Percentiles rank a stretch among this genome's conserved stretches.
Conservation (phyloP, 768 basidiomycete species). For the Phanerodontia chrysosporium region DNA sequence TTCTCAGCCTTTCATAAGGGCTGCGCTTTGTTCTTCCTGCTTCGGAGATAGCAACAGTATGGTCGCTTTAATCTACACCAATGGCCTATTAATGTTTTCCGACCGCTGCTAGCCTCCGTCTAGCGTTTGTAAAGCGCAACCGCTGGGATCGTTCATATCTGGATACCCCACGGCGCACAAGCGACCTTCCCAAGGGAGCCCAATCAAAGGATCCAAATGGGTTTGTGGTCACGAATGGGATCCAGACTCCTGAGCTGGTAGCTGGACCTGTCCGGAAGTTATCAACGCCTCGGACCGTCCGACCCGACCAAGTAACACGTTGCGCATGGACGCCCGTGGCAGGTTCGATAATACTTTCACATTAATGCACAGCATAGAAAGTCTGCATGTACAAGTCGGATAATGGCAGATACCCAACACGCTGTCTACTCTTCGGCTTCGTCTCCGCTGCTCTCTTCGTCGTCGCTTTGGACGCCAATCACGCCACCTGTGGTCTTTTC, state of each 20-base stretch:
- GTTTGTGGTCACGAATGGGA: background rate
- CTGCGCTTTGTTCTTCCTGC: background rate
- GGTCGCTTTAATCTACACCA: background rate
- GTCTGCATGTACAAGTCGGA: background rate
- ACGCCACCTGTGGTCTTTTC: conserved; percentile 67
- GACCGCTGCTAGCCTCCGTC: background rate
- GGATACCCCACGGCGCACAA: background rate
- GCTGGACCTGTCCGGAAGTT: background rate
- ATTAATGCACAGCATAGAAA: background rate
- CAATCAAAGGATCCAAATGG: background rate
- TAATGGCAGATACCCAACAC: background rate
- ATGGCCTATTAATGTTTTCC: background rate
- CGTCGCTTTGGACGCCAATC: conserved; percentile 63
- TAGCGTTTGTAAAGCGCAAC: background rate
- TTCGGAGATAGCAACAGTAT: background rate
- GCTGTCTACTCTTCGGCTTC: conserved; percentile 27
- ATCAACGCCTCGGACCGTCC: background rate
- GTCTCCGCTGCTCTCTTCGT: conserved; percentile 60
- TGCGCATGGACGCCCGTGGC: background rate
- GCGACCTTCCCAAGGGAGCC: background rate
- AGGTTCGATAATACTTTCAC: background rate
- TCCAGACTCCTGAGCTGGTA: background rate
- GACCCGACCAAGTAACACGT: background rate
- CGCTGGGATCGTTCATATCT: background rate
- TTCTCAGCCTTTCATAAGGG: background rate